Conservation (phyloP, 805 yeast species). For the Lachancea fermentati region DNA sequence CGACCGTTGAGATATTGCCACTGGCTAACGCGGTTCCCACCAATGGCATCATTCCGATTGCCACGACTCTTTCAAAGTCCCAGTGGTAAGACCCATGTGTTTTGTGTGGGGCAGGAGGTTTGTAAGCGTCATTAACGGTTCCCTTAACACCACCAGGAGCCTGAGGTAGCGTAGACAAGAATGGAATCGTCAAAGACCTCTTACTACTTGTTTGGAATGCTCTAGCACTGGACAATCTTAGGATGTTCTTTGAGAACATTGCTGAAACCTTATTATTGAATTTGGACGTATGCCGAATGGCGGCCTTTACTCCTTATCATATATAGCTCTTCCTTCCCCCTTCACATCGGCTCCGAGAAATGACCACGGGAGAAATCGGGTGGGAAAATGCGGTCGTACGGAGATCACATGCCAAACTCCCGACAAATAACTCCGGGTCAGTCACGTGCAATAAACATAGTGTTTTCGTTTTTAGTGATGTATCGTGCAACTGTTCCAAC, state of each 20-base stretch:
- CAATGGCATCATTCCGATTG: constrained; percentile 72
- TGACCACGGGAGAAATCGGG: background rate
- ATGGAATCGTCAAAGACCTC: constrained; percentile 38
- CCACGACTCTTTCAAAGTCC: constrained; percentile 76
- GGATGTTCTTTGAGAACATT: constrained; percentile 15
- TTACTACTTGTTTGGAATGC: constrained; percentile 25
- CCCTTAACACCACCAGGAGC: constrained; percentile 90
- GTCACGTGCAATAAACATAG: too few species aligned
- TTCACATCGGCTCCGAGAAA: background rate
- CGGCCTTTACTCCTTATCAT: too few species aligned
- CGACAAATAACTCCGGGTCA: too few species aligned
- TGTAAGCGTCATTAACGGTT: constrained; percentile 86
- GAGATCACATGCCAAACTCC: too few species aligned
- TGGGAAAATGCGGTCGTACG: too few species aligned
- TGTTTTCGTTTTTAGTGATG: too few species aligned
- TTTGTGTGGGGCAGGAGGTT: constrained; percentile 55
- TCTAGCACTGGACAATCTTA: constrained; percentile 11
- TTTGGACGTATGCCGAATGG: too few species aligned
- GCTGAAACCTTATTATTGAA: background rate
- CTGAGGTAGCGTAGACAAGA: constrained; percentile 61
- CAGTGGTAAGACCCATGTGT: constrained; percentile 87
- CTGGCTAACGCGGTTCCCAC: constrained; percentile 64
- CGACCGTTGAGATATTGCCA: constrained; percentile 62
- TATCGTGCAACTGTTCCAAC: too few species aligned
- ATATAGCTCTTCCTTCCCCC: background rate